These are phyloP conservation scores for Ettlia oleoabundans DNA, from an alignment of 139 green algal species.

Conservation along the genomic window DNA sequence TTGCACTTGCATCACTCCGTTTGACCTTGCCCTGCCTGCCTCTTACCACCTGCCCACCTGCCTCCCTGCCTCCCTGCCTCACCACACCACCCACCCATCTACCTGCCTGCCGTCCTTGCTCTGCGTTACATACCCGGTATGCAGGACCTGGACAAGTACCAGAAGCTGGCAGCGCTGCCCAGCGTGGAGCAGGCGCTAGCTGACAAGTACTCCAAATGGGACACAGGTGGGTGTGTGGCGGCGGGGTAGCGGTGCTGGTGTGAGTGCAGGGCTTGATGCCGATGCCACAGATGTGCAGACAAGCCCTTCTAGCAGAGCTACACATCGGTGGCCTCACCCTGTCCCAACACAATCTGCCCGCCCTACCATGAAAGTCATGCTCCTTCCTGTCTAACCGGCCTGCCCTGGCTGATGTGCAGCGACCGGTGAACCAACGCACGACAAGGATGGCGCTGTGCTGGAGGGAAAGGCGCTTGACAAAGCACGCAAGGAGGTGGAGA, in stretches of 20 bases:
- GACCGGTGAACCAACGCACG: constrained; percentile 79
- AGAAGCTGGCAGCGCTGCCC: constrained; percentile 63
- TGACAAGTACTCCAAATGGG: constrained; percentile 80
- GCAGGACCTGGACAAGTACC: constrained; percentile 73
- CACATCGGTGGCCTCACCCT: too few species aligned
- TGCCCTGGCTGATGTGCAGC: constrained; percentile 63
- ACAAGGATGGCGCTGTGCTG: constrained; percentile 79
- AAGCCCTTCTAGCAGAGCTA: too few species aligned
- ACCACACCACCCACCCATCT: background rate
- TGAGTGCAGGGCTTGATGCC: too few species aligned
- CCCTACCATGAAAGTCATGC: too few species aligned
- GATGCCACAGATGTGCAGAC: too few species aligned
- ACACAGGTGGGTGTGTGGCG: constrained; percentile 55
- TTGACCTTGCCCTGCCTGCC: too few species aligned
- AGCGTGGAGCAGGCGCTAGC: constrained; percentile 51
- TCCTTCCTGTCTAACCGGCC: constrained; percentile 39
- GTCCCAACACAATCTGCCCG: too few species aligned
- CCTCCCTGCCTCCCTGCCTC: background rate
- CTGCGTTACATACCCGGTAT: background rate
- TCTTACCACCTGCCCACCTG: too few species aligned
- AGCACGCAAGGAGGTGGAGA: constrained; percentile 81
- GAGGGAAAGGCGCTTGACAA: constrained; percentile 82
- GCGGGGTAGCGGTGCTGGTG: too few species aligned
- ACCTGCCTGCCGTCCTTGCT: background rate
- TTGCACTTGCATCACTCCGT: too few species aligned